Base-by-base conservation (phyloP, 306 rosid genomes). In the Begonia peltatifolia region DNA sequence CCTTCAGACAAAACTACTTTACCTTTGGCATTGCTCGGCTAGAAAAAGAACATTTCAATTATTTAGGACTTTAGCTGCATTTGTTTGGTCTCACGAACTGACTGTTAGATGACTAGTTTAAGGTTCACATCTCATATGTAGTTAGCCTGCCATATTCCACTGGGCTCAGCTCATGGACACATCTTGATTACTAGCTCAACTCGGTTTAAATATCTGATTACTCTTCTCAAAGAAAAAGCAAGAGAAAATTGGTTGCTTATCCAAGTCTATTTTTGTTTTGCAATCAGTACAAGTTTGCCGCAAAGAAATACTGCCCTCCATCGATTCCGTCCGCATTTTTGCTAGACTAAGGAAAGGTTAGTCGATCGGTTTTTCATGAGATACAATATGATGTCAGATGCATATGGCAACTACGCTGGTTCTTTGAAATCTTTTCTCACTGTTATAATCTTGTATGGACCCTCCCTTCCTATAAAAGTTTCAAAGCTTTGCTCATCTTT, bases 281-380 rank as follows among this genome's bases (percentile, higher is more conserved):
- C 48, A 10, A n/a, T 7, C 71, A 81, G 89, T 84, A 75, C 78
- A 81, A 81, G 68, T 84, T 64, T 18, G 87, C 74, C 60, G 86
- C 82, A 15, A 76, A 71, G 84, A 78, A 76, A 68, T 62, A 61
- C 63, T 78, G 79, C 36, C 76, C 75, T 69, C 56, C 52, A 14
- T 74, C 77, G 58, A 73, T 78, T 30, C 83, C 83, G 10, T 52
- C 18, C 23, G 74, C 73, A 53, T 64, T 64, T 50, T 78, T 84
- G 71, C 74, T 46, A 41, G 64, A 73, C 42, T 23, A 44, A n/a
- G 46, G 46, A 20, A 20, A 17, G 38, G 38, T 30, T 30, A 30
- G 38, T 30, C 38, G 6, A 6, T 20, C 23, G 2, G 6, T 30
- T 30, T 30, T 30, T 2, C 8, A 6, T 30, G 2, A 30, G 9